phyloP scores from a whole-genome alignment of 352 stramenopile species.

The Pythium rishiriense region DNA sequence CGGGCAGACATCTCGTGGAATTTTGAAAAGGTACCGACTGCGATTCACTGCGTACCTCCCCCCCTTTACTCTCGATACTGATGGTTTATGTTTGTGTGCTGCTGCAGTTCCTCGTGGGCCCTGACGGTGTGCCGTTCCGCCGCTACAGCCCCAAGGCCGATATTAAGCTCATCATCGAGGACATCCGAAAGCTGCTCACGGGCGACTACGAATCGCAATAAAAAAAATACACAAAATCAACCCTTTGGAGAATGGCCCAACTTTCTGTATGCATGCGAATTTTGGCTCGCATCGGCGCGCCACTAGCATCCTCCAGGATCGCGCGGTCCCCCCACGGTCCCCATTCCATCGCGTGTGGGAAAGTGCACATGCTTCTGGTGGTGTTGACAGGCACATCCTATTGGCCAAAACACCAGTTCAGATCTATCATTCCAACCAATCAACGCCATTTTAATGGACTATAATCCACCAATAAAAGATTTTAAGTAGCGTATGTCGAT shows the following conservation, averaged over 20 bases:
- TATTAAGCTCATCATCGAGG: constrained; percentile 59
- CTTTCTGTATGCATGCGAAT: too few species aligned
- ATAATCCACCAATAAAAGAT: constrained; percentile 1
- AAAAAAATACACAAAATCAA: too few species aligned
- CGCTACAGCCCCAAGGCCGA: constrained; percentile 81
- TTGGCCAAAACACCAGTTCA: not conserved
- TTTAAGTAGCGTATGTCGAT: not conserved
- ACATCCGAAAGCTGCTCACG: constrained; percentile 65
- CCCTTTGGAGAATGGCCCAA: too few species aligned
- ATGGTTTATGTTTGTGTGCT: not conserved
- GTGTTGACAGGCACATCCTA: not conserved
- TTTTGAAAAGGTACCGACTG: constrained; percentile 76
- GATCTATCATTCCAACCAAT: constrained; percentile 5
- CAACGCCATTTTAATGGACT: not conserved
- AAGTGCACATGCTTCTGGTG: constrained; percentile 6
- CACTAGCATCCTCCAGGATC: not conserved
- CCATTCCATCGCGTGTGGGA: not conserved
- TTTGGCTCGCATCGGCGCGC: too few species aligned
- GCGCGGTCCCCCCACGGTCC: too few species aligned
- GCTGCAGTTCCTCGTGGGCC: constrained; percentile 72
- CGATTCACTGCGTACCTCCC: too few species aligned
- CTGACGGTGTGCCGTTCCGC: constrained; percentile 74
- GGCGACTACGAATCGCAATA: constrained; percentile 23
- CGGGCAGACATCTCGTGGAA: constrained; percentile 81
- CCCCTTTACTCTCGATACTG: not conserved